Evolutionary conservation across 2,329 filamentous ascomycete species (phyloP).

Genomic region (Penicillium sp.): DNA sequence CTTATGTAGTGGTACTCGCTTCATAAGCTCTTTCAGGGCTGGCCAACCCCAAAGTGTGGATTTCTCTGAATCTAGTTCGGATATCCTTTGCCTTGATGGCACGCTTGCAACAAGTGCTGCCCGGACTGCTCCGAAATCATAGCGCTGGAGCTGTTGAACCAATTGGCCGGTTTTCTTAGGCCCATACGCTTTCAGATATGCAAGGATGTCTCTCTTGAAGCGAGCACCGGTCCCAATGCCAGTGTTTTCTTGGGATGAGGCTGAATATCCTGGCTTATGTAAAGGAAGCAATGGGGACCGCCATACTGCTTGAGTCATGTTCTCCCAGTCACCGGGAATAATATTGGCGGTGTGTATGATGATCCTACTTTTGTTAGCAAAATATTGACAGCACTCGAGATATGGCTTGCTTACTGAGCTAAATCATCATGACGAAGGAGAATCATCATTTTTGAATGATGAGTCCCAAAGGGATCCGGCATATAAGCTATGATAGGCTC

Average conservation of each 20-base stretch:
- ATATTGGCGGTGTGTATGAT: conserved; percentile 90
- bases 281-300: conserved; percentile 71
- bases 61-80: conserved; percentile 45
- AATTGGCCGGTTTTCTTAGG: conserved; percentile 58
- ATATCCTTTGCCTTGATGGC: conserved; percentile 66
- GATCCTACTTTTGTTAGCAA: conserved; percentile 47
- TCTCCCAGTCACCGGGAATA: conserved; percentile 84
- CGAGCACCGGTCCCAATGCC: conserved; percentile 64
- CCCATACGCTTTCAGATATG: conserved; percentile 74
- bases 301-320: conserved; percentile 87
- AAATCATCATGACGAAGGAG: conserved; percentile 75
- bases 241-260: conserved; percentile 17
- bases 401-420: conserved; percentile 58
- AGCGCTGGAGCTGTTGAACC: conserved; percentile 59
- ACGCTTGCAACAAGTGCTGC: conserved; percentile 79
- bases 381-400: neutral
- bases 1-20: conserved; percentile 53
- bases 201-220: conserved; percentile 77
- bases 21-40: conserved; percentile 65
- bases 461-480: conserved; percentile 83
- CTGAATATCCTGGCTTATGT: neutral
- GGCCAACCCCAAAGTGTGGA: conserved; percentile 77
- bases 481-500: conserved; percentile 74
- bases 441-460: conserved; percentile 88
- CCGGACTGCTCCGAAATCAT: conserved; percentile 72